phyloP scores from a whole-genome alignment of 176 grass and related monocot species.

The Oryza longistaminata region DNA sequence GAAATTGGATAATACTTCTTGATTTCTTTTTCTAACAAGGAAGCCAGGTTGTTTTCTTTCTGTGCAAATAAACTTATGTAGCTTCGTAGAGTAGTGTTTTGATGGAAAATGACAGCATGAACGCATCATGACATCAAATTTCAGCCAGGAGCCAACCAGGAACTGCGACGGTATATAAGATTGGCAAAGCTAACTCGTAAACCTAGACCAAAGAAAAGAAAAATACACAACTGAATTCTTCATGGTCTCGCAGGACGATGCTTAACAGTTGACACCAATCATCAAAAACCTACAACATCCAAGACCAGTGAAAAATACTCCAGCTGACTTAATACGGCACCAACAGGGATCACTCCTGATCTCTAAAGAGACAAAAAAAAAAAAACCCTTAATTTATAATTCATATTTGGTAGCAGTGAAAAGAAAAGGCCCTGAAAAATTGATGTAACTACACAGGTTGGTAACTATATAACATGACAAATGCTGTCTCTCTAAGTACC shows the following conservation, averaged over 20 bases:
- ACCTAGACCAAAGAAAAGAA: background rate
- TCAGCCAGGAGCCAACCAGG: background rate
- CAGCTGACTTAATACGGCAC: background rate
- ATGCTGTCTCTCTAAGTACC: background rate
- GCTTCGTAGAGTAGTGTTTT: background rate
- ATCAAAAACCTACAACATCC: background rate
- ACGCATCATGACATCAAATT: background rate
- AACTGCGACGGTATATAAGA: background rate
- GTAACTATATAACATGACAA: slow-evolving; percentile 29
- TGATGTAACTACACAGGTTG: slow-evolving; percentile 19
- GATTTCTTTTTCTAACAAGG: background rate
- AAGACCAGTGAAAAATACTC: background rate
- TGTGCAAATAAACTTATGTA: background rate
- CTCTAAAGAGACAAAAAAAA: background rate
- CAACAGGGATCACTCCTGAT: background rate
- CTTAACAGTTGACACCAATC: background rate
- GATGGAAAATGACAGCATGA: slow-evolving; percentile 2
- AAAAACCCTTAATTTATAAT: background rate
- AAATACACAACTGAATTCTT: background rate
- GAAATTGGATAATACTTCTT: background rate
- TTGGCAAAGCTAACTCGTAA: background rate
- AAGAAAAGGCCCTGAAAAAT: background rate
- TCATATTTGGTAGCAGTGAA: background rate
- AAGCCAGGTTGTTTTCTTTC: background rate
- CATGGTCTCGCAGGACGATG: background rate